Base-by-base conservation (phyloP, 2,329 filamentous ascomycete species). In the Cercospora beticola region DNA sequence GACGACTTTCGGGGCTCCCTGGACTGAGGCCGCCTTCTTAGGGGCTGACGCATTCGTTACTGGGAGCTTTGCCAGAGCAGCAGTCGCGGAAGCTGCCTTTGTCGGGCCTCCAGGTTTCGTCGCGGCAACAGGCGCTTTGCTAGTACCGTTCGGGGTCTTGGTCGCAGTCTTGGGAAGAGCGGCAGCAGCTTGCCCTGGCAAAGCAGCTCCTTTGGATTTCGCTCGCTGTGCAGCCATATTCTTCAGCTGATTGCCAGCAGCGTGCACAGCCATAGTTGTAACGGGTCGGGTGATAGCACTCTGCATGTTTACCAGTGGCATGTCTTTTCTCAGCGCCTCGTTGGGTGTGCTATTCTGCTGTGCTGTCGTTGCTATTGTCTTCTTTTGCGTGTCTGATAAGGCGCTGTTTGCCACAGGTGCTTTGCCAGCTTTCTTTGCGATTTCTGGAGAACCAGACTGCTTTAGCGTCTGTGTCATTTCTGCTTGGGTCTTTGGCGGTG, bases 211-310 rank as follows among this genome's bases (percentile, higher is more conserved):
- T 49, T 74, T 77, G 26, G 70, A 70, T 40, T 71, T 68, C 23
- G 73, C 67, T 31, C 74, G 65, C 31, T 76, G 71, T 6, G 77
- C 74, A 12, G 76, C 76, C 7, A 75, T 72, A 28, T 76, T 74
- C 36, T 74, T 71, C 12, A 77, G 69, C 23, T 70, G 65, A 16
- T 68, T 65, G 7, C 73, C 74, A 18, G 75, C 76, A 43, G 68
- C 74, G n/a, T 79, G 77, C 33, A 79, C 68, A 1, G 77, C 78
- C 33, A 78, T 64, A 1, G 78, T 79, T 26, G 72, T 77, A 8
- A 80, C 60, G 9, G 78, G 78, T 36, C 78, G 66, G 1, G 78
- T 80, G 57, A 80, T 74, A 46, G 76, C 74, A 28, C 76, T 73
- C 52, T 79, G 75, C 62, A 75, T 73, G 28, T 78, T 79, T 12